These are phyloP conservation scores for Barbatosphaeria neglecta DNA, from an alignment of 495 filamentous ascomycete genomes.

Conservation along the genomic window DNA sequence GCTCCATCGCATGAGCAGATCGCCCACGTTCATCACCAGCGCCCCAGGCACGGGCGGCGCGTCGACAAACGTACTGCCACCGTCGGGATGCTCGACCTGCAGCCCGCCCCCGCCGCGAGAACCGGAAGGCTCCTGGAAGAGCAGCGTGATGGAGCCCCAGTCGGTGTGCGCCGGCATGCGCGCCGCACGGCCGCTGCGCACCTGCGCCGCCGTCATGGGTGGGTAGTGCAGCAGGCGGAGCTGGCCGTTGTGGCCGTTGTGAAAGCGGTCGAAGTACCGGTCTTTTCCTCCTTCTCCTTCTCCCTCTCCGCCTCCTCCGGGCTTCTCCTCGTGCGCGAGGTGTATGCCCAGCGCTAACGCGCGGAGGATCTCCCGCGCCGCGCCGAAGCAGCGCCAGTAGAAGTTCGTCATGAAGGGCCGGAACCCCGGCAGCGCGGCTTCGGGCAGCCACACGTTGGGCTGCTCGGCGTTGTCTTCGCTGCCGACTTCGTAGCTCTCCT, in stretches of 20 bases:
- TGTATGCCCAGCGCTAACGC: constrained; percentile 43
- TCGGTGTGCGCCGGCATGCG: constrained; percentile 45
- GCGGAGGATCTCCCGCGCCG: constrained; percentile 34
- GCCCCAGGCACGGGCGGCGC: constrained; percentile 38
- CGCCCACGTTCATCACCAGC: constrained; percentile 48
- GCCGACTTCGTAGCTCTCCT: constrained; percentile 61
- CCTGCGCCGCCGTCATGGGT: constrained; percentile 35
- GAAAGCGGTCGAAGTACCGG: constrained; percentile 32
- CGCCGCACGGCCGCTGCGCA: constrained; percentile 30
- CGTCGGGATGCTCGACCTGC: constrained; percentile 45
- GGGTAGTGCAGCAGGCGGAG: constrained; percentile 58
- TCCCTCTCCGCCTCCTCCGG: not conserved
- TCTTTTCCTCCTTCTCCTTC: not conserved
- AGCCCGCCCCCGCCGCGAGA: constrained; percentile 29
- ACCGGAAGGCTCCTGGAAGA: constrained; percentile 31
- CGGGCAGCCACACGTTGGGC: constrained; percentile 56
- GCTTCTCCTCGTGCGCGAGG: constrained; percentile 27
- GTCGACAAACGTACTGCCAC: constrained; percentile 38
- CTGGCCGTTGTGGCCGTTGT: constrained; percentile 49
- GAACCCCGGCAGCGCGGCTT: constrained; percentile 47
- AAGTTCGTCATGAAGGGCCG: constrained; percentile 44
- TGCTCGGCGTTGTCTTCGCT: constrained; percentile 42
- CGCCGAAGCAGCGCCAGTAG: constrained; percentile 41
- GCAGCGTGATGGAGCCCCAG: constrained; percentile 34
- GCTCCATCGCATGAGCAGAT: constrained; percentile 50